Percentiles rank a stretch among this genome's conserved stretches.
These are phyloP conservation scores for Blastocystis sp. DNA, from an alignment of 352 stramenopile genomes.

Conservation along the genomic window DNA sequence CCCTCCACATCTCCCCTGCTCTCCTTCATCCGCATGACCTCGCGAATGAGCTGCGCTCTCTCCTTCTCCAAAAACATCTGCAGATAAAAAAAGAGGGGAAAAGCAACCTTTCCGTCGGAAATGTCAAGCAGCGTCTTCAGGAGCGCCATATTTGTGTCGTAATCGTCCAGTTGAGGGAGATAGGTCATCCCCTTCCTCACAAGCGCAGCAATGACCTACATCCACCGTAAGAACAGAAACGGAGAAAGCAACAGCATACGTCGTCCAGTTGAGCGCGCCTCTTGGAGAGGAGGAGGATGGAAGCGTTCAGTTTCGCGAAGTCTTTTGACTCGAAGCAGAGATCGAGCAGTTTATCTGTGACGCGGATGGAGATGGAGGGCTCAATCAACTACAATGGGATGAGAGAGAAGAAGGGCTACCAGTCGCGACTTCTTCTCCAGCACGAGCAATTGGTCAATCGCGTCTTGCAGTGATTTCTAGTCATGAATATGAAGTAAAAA, in stretches of 20 bases:
- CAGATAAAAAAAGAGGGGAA: not conserved
- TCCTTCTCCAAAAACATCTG: conserved; percentile 57
- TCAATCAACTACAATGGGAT: conserved; percentile 46
- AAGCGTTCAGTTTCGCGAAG: conserved; percentile 36
- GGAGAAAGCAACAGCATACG: conserved; percentile 16
- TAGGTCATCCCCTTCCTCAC: conserved; percentile 52
- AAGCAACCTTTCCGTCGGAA: conserved; percentile 66
- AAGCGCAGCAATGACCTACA: conserved; percentile 11
- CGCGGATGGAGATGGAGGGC: conserved; percentile 25
- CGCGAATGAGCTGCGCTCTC: conserved; percentile 5
- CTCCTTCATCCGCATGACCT: conserved; percentile 62
- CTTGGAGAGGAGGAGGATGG: conserved; percentile 54
- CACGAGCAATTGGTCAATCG: conserved; percentile 52
- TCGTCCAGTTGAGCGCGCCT: conserved; percentile 54
- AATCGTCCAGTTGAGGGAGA: not conserved
- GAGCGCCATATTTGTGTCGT: not conserved
- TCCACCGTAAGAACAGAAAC: not conserved
- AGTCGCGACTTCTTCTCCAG: conserved; percentile 62
- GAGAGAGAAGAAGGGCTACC: not conserved
- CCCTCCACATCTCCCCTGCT: conserved; percentile 36
- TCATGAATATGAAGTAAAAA: too few relatives aligned
- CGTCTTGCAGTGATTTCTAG: conserved; percentile 57
- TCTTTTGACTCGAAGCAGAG: conserved; percentile 11
- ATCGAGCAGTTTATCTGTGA: conserved; percentile 55
- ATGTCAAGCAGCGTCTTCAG: conserved; percentile 48